phyloP scores from a whole-genome alignment of 129 eudicot species.

The Apium graveolens region DNA sequence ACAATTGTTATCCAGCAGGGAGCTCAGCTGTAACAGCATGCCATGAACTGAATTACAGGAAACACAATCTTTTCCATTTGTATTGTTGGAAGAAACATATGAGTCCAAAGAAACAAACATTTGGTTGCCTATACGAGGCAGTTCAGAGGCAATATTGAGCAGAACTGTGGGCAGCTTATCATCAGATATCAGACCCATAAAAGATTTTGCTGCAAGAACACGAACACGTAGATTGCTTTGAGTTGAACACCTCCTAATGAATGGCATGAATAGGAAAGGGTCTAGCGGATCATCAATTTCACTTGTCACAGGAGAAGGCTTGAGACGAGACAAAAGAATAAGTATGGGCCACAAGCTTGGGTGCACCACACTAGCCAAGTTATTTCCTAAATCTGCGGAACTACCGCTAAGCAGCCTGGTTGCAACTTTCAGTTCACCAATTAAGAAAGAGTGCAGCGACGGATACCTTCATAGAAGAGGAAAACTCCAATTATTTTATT shows the following conservation, averaged over 20 bases:
- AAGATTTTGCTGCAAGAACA: constrained; percentile 82
- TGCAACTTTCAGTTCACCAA: constrained; percentile 71
- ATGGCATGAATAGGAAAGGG: constrained; percentile 86
- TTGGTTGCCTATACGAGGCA: constrained; percentile 36
- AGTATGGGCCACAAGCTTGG: constrained; percentile 95
- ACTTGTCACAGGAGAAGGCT: constrained; percentile 79
- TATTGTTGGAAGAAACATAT: neutral
- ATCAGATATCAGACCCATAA: constrained; percentile 72
- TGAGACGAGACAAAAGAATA: constrained; percentile 87
- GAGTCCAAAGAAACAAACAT: neutral
- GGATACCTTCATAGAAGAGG: constrained; percentile 61
- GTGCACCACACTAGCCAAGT: constrained; percentile 67
- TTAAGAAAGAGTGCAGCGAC: constrained; percentile 65
- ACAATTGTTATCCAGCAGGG: constrained; percentile 76
- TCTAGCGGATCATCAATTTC: constrained; percentile 70
- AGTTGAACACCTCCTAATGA: constrained; percentile 75
- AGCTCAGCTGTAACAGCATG: constrained; percentile 60
- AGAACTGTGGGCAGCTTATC: constrained; percentile 65
- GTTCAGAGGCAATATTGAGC: constrained; percentile 48
- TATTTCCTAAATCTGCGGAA: constrained; percentile 42
- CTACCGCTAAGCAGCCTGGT: constrained; percentile 55
- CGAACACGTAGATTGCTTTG: constrained; percentile 92
- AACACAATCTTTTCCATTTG: constrained; percentile 12
- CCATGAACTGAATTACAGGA: constrained; percentile 82
- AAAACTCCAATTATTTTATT: neutral